phyloP scores from a whole-genome alignment of 2,329 filamentous ascomycete species.

The Neofusicoccum umdonicola region DNA sequence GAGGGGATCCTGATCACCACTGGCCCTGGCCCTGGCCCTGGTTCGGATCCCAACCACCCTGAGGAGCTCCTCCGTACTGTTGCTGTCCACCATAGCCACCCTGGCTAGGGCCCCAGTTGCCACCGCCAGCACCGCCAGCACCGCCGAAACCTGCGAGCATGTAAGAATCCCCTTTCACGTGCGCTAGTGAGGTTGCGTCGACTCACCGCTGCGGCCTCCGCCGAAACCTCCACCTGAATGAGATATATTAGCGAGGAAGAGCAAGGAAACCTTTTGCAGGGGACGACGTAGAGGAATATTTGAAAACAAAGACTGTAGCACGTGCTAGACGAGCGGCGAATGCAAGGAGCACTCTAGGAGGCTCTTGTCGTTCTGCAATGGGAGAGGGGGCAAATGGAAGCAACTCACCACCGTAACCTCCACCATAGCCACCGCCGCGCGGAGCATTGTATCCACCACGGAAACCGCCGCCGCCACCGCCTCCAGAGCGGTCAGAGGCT shows the following conservation, averaged over 20 bases:
- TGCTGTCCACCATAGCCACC: slow-evolving; percentile 32
- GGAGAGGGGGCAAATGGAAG: neutral
- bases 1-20: neutral
- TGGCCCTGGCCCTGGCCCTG: slow-evolving; percentile 26
- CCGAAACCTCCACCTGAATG: slow-evolving; percentile 23
- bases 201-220: slow-evolving; percentile 23
- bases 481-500: slow-evolving; percentile 72
- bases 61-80: slow-evolving; percentile 31
- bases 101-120: slow-evolving; percentile 28
- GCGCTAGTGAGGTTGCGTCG: neutral
- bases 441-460: slow-evolving; percentile 31
- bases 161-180: neutral
- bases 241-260: slow-evolving; percentile 24
- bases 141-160: slow-evolving; percentile 10
- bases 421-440: slow-evolving; percentile 26
- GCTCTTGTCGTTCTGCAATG: neutral
- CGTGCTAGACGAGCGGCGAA: neutral
- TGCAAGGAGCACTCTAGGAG: neutral
- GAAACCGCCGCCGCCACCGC: slow-evolving; percentile 39
- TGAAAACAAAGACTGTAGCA: neutral
- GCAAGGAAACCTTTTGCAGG: neutral
- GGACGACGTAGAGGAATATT: neutral
- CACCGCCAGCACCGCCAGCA: slow-evolving; percentile 27
- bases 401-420: slow-evolving; percentile 27
- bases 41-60: slow-evolving; percentile 21